Percentiles rank a stretch among this genome's conserved stretches.
Evolutionary conservation across 1,284 basidiomycete species (phyloP).

Genomic region (Melampsora larici-populina): DNA sequence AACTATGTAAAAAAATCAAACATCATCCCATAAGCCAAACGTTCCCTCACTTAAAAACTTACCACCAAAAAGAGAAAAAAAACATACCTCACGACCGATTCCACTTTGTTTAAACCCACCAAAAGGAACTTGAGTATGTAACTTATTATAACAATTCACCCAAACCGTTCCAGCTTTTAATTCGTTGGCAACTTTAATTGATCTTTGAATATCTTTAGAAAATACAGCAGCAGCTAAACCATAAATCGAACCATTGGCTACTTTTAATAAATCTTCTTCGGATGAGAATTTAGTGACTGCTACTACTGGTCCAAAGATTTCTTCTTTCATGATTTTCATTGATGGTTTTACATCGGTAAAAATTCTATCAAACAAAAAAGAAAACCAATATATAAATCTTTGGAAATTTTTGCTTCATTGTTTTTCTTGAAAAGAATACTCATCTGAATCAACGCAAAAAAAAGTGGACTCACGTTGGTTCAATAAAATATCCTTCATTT

Average conservation of each 20-base stretch:
- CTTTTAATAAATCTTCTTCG: constrained; percentile 63
- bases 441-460: no score
- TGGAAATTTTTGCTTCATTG: no score
- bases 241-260: constrained; percentile 79
- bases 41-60: not conserved
- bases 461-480: constrained; percentile 52
- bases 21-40: not conserved
- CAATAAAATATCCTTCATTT: constrained; percentile 61
- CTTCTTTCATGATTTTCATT: constrained; percentile 85
- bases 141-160: constrained; percentile 72
- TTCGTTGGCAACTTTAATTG: constrained; percentile 68
- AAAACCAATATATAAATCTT: not conserved
- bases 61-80: not conserved
- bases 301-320: constrained; percentile 56
- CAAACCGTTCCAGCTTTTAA: constrained; percentile 79
- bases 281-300: constrained; percentile 67
- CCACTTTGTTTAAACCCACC: constrained; percentile 73
- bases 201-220: constrained; percentile 71
- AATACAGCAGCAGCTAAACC: constrained; percentile 86
- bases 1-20: not conserved
- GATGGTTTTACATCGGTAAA: constrained; percentile 63
- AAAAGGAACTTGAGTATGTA: constrained; percentile 69
- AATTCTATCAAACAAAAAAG: constrained; percentile 44
- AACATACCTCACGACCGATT: constrained; percentile 38
- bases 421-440: no score